Evolutionary conservation across 257 asterid species (phyloP).

Genomic region (Sherardia arvensis): DNA sequence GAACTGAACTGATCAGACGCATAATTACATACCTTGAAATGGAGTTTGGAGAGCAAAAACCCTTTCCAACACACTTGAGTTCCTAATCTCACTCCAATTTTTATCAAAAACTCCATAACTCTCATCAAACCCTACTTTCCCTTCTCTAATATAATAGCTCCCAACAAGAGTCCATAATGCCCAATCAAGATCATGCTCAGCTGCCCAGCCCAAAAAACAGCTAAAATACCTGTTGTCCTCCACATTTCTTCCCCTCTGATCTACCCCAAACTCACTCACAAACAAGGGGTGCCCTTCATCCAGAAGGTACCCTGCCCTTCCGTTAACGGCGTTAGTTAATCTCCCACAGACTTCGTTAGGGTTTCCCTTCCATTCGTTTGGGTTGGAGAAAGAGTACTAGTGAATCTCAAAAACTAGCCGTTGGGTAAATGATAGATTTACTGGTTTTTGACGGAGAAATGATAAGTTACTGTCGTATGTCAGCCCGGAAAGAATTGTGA

Average conservation of each 20-base stretch:
- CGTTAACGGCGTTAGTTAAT: conserved; percentile 26
- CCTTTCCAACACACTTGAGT: conserved; percentile 48
- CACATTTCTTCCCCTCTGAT: conserved; percentile 65
- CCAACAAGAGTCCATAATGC: conserved; percentile 89
- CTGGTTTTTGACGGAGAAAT: conserved; percentile 36
- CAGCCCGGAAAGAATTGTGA: conserved; percentile 67
- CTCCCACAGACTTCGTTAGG: conserved; percentile 74
- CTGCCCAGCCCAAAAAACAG: conserved; percentile 88
- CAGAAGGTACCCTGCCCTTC: conserved; percentile 46
- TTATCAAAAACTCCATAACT: conserved; percentile 58
- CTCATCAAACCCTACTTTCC: conserved; percentile 54
- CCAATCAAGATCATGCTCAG: conserved; percentile 79
- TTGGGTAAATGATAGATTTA: conserved; percentile 40
- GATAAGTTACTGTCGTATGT: conserved; percentile 59
- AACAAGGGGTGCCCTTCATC: conserved; percentile 86
- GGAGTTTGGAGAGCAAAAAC: conserved; percentile 62
- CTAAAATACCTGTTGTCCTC: conserved; percentile 76
- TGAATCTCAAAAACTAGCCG: conserved; percentile 75
- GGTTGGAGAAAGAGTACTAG: conserved; percentile 75
- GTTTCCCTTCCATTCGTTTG: conserved; percentile 58
- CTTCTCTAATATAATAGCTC: conserved; percentile 68
- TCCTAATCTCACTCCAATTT: conserved; percentile 66
- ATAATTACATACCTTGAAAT: conserved; percentile 23
- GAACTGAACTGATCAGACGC: too few relatives aligned
- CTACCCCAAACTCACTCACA: conserved; percentile 77